Percentiles rank a stretch among this genome's conserved stretches.
Conservation (phyloP, 1,284 basidiomycete genomes). For the Jaminaea rosea region DNA sequence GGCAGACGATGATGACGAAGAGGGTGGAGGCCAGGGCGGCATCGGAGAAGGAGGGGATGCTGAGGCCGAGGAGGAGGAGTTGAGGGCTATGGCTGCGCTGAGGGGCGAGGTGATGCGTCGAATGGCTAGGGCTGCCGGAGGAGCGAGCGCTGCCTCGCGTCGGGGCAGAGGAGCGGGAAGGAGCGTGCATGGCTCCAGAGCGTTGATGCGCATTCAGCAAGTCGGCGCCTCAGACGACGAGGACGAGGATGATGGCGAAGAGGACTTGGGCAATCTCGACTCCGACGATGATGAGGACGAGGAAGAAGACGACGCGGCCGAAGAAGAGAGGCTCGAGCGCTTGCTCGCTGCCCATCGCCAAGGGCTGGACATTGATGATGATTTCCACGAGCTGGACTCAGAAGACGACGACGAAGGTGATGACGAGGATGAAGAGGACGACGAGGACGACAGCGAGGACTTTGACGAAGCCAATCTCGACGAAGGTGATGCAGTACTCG, state of each 20-base stretch:
- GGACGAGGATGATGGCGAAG: conserved; percentile 8
- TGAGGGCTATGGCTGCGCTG: conserved; percentile 3
- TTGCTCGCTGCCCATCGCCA: not conserved
- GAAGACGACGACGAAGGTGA: conserved; percentile 4
- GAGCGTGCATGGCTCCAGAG: not conserved
- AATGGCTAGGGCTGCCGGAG: conserved; percentile 8
- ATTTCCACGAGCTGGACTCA: not conserved
- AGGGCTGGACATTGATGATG: not conserved
- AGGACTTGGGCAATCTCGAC: conserved; percentile 1
- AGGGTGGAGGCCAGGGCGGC: not conserved
- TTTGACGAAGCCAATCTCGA: conserved; percentile 24
- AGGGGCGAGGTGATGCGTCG: conserved; percentile 10
- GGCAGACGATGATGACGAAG: not conserved
- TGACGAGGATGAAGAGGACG: conserved; percentile 5
- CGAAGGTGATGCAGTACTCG: conserved; percentile 27
- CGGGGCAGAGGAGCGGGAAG: not conserved
- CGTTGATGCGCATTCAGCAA: conserved; percentile 8
- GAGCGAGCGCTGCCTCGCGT: too few species aligned
- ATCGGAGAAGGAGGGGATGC: not conserved
- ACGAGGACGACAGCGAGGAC: conserved; percentile 9
- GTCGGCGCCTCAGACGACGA: conserved; percentile 9
- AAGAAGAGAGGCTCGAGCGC: not conserved
- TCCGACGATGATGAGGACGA: not conserved
- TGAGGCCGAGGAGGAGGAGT: conserved; percentile 5
- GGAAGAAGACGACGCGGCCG: not conserved